A percentile compares a stretch with the other conserved stretches of the same genome.
Evolutionary conservation across 1,284 basidiomycete species (phyloP).

Genomic region (Pseudozyma sp.): DNA sequence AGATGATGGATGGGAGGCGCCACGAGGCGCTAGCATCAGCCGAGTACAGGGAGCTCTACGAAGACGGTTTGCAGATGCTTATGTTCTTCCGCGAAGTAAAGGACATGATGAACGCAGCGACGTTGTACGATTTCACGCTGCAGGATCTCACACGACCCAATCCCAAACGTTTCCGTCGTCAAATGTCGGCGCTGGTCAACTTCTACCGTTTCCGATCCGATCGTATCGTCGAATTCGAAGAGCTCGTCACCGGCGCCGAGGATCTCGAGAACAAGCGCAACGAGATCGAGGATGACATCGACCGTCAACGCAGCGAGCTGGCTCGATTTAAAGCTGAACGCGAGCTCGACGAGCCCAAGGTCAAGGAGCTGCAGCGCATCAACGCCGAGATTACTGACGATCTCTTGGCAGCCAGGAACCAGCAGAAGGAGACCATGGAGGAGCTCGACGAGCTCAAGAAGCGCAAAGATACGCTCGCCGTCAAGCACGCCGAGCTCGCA

Average conservation of each 20-base stretch:
- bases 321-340: slow-evolving; percentile 68
- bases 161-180: slow-evolving; percentile 63
- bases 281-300: slow-evolving; percentile 72
- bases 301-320: slow-evolving; percentile 73
- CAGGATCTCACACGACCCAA: slow-evolving; percentile 64
- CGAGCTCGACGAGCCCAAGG: slow-evolving; percentile 74
- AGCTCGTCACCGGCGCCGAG: slow-evolving; percentile 74
- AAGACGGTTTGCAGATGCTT: slow-evolving; percentile 59
- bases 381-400: slow-evolving; percentile 85
- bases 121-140: slow-evolving; percentile 63
- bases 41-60: slow-evolving; percentile 58
- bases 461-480: slow-evolving; percentile 44
- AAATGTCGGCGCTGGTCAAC: slow-evolving; percentile 67
- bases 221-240: slow-evolving; percentile 73
- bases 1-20: slow-evolving; percentile 56
- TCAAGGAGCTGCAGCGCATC: slow-evolving; percentile 77
- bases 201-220: slow-evolving; percentile 66
- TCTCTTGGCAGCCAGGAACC: slow-evolving; percentile 69
- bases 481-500: slow-evolving; percentile 54
- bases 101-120: slow-evolving; percentile 64
- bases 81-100: slow-evolving; percentile 64
- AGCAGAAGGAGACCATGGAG: slow-evolving; percentile 53
- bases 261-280: slow-evolving; percentile 74
- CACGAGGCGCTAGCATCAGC: slow-evolving; percentile 37
- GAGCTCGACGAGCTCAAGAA: slow-evolving; percentile 55